phyloP scores from a whole-genome alignment of 2,329 filamentous ascomycete species.

The Arthrobotrys iridis region DNA sequence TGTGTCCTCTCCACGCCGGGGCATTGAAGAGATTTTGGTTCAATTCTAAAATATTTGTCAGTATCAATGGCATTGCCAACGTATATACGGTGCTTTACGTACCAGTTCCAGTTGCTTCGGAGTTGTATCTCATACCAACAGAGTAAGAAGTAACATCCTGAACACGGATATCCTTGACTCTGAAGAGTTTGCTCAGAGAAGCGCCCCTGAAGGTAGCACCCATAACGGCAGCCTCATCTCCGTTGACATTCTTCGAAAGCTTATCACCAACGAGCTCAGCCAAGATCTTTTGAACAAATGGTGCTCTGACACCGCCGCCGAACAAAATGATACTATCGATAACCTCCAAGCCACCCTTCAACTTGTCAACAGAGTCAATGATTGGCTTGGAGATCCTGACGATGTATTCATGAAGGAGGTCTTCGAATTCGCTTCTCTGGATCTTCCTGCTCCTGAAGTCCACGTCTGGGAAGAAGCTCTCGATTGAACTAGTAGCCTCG shows the following conservation, averaged over 20 bases:
- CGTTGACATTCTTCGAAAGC: constrained; percentile 92
- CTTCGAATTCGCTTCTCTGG: constrained; percentile 80
- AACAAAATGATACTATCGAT: constrained; percentile 92
- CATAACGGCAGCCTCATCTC: constrained; percentile 95
- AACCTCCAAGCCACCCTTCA: constrained; percentile 77
- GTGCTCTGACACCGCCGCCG: constrained; percentile 87
- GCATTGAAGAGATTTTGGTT: constrained; percentile 84
- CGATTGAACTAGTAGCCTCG: constrained; percentile 81
- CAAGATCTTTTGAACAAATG: constrained; percentile 90
- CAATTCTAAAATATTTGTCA: constrained; percentile 65
- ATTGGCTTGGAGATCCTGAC: constrained; percentile 76
- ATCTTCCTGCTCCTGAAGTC: constrained; percentile 82
- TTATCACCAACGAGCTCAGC: constrained; percentile 81
- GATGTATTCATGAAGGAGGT: constrained; percentile 74
- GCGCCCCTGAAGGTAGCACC: constrained; percentile 95
- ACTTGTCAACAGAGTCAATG: constrained; percentile 76
- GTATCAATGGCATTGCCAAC: constrained; percentile 54
- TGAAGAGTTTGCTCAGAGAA: constrained; percentile 90
- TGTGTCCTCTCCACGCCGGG: constrained; percentile 76
- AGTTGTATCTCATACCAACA: constrained; percentile 78
- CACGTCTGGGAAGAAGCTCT: constrained; percentile 88
- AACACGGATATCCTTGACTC: constrained; percentile 93
- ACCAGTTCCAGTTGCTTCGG: constrained; percentile 65
- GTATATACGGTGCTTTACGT: constrained; percentile 8
- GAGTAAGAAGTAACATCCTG: constrained; percentile 80